These are phyloP conservation scores for Mortierella sp. DNA, from an alignment of 371 early-diverging fungal species.

Conservation along the genomic window DNA sequence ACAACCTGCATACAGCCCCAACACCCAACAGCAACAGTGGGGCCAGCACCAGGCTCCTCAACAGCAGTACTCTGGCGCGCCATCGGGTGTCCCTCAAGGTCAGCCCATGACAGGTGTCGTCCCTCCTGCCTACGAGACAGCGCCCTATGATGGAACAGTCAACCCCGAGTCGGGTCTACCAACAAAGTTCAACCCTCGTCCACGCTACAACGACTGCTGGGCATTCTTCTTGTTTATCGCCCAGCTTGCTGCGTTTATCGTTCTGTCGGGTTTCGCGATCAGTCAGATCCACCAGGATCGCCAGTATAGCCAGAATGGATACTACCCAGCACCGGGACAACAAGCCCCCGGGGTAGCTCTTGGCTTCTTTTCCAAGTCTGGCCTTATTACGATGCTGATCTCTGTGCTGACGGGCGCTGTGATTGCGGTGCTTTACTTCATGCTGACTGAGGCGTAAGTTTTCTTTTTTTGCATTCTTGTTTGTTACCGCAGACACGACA, in stretches of 20 bases:
- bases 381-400: constrained; percentile 38
- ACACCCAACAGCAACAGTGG: constrained; percentile 25
- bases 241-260: constrained; percentile 62
- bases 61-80: constrained; percentile 37
- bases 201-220: constrained; percentile 67
- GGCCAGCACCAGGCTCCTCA: constrained; percentile 26
- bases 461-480: background rate
- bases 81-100: constrained; percentile 19
- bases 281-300: constrained; percentile 20
- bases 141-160: constrained; percentile 38
- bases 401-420: constrained; percentile 28
- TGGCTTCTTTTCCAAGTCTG: constrained; percentile 32
- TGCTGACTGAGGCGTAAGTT: constrained; percentile 44
- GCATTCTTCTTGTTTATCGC: constrained; percentile 67
- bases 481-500: background rate
- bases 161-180: constrained; percentile 49
- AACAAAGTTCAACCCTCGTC: constrained; percentile 55
- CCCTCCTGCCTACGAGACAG: constrained; percentile 42
- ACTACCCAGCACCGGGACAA: background rate
- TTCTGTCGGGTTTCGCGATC: constrained; percentile 49
- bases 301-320: background rate
- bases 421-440: constrained; percentile 33
- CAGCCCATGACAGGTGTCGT: constrained; percentile 40
- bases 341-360: background rate
- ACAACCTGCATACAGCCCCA: constrained; percentile 36